Conservation (phyloP, 768 basidiomycete species). For the Pleurotus djamor region DNA sequence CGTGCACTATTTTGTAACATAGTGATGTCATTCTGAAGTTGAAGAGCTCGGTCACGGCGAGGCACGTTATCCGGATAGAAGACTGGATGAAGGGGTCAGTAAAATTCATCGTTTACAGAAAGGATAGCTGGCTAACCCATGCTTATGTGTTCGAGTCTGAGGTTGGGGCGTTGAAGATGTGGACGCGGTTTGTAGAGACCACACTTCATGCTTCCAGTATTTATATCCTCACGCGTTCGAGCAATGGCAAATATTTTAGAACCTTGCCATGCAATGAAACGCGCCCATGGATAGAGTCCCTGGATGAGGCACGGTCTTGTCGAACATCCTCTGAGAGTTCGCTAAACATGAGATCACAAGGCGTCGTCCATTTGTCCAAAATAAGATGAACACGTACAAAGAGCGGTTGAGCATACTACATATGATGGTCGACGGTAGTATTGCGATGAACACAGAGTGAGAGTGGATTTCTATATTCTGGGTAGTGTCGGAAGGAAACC, state of each 20-base stretch:
- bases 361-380: not conserved
- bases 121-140: not conserved
- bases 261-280: too few species aligned
- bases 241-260: too few species aligned
- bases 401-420: not conserved
- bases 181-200: not conserved
- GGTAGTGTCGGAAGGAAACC: too few species aligned
- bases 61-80: slow-evolving; percentile 6
- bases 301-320: too few species aligned
- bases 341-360: not conserved
- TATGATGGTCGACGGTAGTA: not conserved
- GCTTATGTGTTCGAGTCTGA: not conserved
- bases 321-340: too few species aligned
- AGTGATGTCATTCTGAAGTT: slow-evolving; percentile 3
- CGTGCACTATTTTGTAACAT: not conserved
- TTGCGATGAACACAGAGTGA: too few species aligned
- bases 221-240: not conserved
- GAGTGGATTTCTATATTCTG: too few species aligned
- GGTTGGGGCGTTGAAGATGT: not conserved
- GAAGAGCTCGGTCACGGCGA: slow-evolving; percentile 3
- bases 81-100: not conserved
- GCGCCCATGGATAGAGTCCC: too few species aligned
- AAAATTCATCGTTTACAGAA: too few species aligned
- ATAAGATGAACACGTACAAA: not conserved
- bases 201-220: not conserved